Base-by-base conservation (phyloP, 345 rosid genomes). In the Xanthoceras sorbifolium region DNA sequence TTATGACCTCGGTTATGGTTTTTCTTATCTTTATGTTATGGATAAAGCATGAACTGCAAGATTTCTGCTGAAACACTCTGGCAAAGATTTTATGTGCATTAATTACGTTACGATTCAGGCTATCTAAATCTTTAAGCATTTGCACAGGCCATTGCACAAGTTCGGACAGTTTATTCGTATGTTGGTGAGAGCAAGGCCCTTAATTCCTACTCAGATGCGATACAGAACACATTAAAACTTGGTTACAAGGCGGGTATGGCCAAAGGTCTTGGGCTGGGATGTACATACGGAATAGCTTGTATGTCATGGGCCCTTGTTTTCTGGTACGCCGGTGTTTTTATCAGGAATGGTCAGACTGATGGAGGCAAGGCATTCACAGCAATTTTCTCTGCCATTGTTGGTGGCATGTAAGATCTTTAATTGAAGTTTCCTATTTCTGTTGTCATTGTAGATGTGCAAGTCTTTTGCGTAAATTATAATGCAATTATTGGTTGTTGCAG, bases 241-340 rank as follows among this genome's bases (percentile, higher is more conserved):
- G 97, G 99, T 55, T 97, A 97, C 81, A 97, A 94, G 85, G 99
- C 99, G 25, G 99, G 99, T 15, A 92, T 97, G 99, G 99, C 99
- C 73, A 97, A 97, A 86, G 99, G 99, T 5, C 87, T 97, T 84
- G 99, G 99, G 23, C 85, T 97, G 26, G 99, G 99, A 78, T 97
- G 99, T 79, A 97, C 99, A 0, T 97, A 91, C 77, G 99, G 99
- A 44, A 97, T 97, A 69, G 99, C 99, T 52, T 94, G 98, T 79
- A 97, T 97, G 99, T 97, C 99, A 12, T 97, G 99, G 99, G 99
- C 99, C n/a, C 87, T 97, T 67, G 99, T 97, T 32, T 97, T 97
- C 74, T 97, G 99, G 99, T 97, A 97, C 14, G 99, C 99, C 0
- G 98, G 99, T 44, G 98, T 97, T 84, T 97, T 97, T 72, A 92